phyloP scores from a whole-genome alignment of 768 basidiomycete genomes.

The Auricularia cornea region DNA sequence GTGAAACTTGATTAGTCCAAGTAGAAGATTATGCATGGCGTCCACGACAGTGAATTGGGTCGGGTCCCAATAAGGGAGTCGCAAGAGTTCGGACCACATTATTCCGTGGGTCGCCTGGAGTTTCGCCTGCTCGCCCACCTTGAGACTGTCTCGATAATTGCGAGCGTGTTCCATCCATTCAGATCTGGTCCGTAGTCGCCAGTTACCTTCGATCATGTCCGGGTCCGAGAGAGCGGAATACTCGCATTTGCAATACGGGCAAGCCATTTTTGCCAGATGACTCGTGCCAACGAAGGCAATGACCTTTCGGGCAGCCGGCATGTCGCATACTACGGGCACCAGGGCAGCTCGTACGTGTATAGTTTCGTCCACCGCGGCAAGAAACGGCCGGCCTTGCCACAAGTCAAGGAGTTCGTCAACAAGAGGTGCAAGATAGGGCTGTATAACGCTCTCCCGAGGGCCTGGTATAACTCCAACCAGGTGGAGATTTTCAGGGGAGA shows the following conservation, averaged over 20 bases:
- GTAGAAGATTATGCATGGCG: constrained; percentile 31
- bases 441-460: too few species aligned
- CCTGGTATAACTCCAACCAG: too few species aligned
- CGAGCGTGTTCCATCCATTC: constrained; percentile 3
- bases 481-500: too few species aligned
- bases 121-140: constrained; percentile 6
- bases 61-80: constrained; percentile 29
- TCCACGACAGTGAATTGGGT: constrained; percentile 21
- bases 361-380: constrained; percentile 11
- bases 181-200: neutral
- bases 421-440: too few species aligned
- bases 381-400: constrained; percentile 17
- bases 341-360: constrained; percentile 18
- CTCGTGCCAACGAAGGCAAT: constrained; percentile 15
- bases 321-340: constrained; percentile 25
- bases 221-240: too few species aligned
- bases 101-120: constrained; percentile 18
- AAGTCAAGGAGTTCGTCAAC: neutral
- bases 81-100: constrained; percentile 22
- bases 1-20: constrained; percentile 10
- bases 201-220: too few species aligned
- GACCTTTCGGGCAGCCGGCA: constrained; percentile 20
- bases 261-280: constrained; percentile 8
- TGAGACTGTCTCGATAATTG: constrained; percentile 17
- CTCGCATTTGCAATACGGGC: constrained; percentile 6